Evolutionary conservation across 108 stramenopile genomes (phyloP), one percentile per base, ranked within the genome.

Genomic region (Nannochloropsis gaditana): DNA sequence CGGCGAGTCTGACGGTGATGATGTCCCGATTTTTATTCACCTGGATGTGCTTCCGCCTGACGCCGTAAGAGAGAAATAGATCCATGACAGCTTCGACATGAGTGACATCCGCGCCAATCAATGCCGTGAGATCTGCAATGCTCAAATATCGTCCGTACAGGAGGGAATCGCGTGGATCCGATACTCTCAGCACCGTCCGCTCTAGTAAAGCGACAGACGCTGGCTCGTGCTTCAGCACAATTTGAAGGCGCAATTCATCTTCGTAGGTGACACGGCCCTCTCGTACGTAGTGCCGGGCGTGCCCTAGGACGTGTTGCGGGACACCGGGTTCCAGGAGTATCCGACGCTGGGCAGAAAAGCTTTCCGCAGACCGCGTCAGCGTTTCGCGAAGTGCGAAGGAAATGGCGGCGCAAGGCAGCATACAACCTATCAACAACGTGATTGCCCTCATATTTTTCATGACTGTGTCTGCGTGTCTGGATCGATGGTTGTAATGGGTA

Each of bases 231-330:
- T n/a, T 15, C 15, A 73, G 59, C 19, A 73, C 59, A n/a, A 73
- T 73, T 73, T 73, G 59, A 15, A 73, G 59, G n/a, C 59, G 59
- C 59, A 73, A n/a, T n/a, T n/a, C n/a, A n/a, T 73, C 59, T n/a
- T 15, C n/a, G 59, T 15, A n/a, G 59, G 59, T 73, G 59, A 73
- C 59, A 73, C 59, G 59, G 59, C 59, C 4, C 59, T 73, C 59
- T n/a, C 59, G 59, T n/a, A 73, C 59, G 8, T n/a, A 73, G 6
- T 73, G 59, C 5, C 59, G 59, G 59, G 59, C 59, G 15, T n/a
- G 59, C 4, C 59, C 59, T 15, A 73, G n/a, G n/a, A n/a, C 59
- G 59, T 73, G 59, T 3, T 73, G 19, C 15, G 59, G 59, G 19
- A 73, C 59, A 73, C n/a, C 59, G n/a, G 59, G 59, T n/a, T 73